A percentile compares a stretch with the other conserved stretches of the same genome.
phyloP scores from a whole-genome alignment of 306 rosid genomes.

The Acmispon strigosus region DNA sequence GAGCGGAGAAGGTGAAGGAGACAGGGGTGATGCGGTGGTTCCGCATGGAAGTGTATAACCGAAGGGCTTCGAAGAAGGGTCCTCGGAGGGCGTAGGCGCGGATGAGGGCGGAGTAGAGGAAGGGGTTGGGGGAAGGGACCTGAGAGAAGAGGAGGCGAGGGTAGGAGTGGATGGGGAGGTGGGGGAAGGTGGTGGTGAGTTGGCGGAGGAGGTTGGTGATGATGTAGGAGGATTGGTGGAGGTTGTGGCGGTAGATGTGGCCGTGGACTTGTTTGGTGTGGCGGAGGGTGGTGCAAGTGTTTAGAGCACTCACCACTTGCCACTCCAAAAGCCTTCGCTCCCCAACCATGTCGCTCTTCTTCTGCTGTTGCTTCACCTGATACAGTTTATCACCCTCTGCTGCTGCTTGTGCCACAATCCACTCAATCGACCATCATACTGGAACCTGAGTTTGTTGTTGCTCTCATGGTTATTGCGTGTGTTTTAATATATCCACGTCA shows the following conservation, averaged over 20 bases:
- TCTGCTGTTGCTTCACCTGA: no score
- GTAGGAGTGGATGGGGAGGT: slow-evolving; percentile 44
- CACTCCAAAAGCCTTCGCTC: slow-evolving; percentile 35
- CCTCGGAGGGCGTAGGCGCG: slow-evolving; percentile 62
- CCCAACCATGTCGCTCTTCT: not conserved
- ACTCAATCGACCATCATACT: no score
- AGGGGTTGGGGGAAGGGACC: slow-evolving; percentile 59
- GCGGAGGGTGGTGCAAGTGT: slow-evolving; percentile 30
- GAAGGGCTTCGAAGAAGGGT: slow-evolving; percentile 30
- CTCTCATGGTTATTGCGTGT: no score
- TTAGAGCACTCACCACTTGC: slow-evolving; percentile 30
- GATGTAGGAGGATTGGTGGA: slow-evolving; percentile 55
- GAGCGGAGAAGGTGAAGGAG: slow-evolving; percentile 73
- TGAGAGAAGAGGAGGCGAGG: slow-evolving; percentile 52
- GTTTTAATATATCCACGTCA: no score
- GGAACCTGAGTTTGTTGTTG: not conserved
- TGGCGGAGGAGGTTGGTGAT: slow-evolving; percentile 64
- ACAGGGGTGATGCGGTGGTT: slow-evolving; percentile 34
- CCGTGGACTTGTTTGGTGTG: slow-evolving; percentile 61
- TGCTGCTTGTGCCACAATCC: no score
- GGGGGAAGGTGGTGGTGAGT: slow-evolving; percentile 26
- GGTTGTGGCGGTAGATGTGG: slow-evolving; percentile 37
- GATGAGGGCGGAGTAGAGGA: slow-evolving; percentile 76
- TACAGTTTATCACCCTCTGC: no score
- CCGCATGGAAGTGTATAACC: slow-evolving; percentile 51